Base-by-base conservation (phyloP, 2,329 filamentous ascomycete species). In the Cadophora sp. region DNA sequence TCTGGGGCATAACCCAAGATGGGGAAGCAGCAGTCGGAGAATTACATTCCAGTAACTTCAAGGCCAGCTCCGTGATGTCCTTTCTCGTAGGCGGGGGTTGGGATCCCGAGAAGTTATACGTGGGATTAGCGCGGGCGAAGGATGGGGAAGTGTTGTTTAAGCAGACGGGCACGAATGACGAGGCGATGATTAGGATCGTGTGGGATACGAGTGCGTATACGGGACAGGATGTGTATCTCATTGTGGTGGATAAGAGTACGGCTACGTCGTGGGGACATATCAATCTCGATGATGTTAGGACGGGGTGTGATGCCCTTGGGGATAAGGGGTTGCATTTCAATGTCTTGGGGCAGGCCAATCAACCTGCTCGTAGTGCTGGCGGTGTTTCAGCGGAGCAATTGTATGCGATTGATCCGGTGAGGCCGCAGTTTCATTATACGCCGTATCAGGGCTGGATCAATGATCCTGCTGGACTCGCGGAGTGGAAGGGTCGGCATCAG, bases 391-490 rank as follows among this genome's bases (percentile, higher is more conserved):
- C 1, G 2, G 45, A 48, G 11, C 4, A 68, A 9, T 68, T 73
- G 9, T 75, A 73, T 53, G 75, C 71, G 30, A 33, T 58, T 5
- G 76, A 78, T 59, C 71, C 75, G 9, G 63, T 73, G 16, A 79
- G 85, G 14, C 85, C 84, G 1, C 84, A 86, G 72, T 77, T 85
- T 13, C 85, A 87, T 73, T 87, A 82, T 74, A 82, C 82, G 13
- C 83, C 83, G 1, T 84, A 85, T 1, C 71, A 80, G 45, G 77
- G 81, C 71, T 85, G 83, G 70, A 83, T 85, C 80, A 88, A 88
- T 66, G 87, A 90, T 70, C 87, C 87, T 1, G 89, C 89, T 75
- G 87, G 87, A 72, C 87, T 89, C 65, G 75, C 83, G 4, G 84
- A 88, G 67, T 80, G 77, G 4, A 80, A 86, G 50, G 86, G 85